Evolutionary conservation across 257 asterid species (phyloP).

Genomic region (Nicotiana paniculata): DNA sequence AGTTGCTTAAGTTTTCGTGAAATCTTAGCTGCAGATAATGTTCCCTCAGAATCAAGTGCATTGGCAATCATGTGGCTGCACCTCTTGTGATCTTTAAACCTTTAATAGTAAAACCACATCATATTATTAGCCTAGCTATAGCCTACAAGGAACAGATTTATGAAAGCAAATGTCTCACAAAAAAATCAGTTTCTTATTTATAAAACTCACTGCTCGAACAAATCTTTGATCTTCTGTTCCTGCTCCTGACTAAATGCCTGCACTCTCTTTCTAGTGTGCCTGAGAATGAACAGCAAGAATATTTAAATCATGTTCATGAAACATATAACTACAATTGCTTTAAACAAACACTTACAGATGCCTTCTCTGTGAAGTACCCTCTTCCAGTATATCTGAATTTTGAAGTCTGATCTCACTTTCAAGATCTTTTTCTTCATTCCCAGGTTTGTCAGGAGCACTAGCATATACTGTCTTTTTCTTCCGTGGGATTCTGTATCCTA

Average conservation of each 20-base stretch:
- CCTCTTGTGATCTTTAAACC: slow-evolving; percentile 83
- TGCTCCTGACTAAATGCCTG: slow-evolving; percentile 63
- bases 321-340: slow-evolving; percentile 9
- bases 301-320: slow-evolving; percentile 6
- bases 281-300: slow-evolving; percentile 22
- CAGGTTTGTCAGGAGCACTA: slow-evolving; percentile 19
- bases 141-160: neutral
- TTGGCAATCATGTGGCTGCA: slow-evolving; percentile 87
- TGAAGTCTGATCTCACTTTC: slow-evolving; percentile 20
- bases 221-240: slow-evolving; percentile 71
- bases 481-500: slow-evolving; percentile 45
- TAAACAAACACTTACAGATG: slow-evolving; percentile 49
- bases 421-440: slow-evolving; percentile 20
- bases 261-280: slow-evolving; percentile 75
- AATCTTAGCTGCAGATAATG: slow-evolving; percentile 59
- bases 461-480: slow-evolving; percentile 34
- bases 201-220: slow-evolving; percentile 77
- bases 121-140: neutral
- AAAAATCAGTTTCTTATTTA: neutral
- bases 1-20: slow-evolving; percentile 88
- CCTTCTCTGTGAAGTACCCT: slow-evolving; percentile 35
- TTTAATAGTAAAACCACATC: slow-evolving; percentile 23
- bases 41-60: slow-evolving; percentile 64
- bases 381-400: slow-evolving; percentile 22
- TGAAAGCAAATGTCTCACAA: neutral